phyloP scores from a whole-genome alignment of 1,284 basidiomycete species.

The Ustilago loliicola region DNA sequence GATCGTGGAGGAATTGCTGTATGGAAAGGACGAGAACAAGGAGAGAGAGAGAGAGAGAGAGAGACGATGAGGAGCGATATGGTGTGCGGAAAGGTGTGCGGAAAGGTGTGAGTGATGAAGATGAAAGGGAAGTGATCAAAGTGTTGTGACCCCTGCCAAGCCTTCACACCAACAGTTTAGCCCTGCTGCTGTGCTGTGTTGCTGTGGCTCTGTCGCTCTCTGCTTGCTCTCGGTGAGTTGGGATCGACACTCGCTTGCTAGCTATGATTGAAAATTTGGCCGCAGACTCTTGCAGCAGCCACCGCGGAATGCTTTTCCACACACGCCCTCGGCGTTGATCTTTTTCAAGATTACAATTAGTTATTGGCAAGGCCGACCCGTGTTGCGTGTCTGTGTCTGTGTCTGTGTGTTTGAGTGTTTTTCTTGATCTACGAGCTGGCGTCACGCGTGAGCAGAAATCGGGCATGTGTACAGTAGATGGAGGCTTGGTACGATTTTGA shows the following conservation, averaged over 20 bases:
- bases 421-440: conserved; percentile 8
- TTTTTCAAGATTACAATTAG: background rate
- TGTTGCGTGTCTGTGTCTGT: background rate
- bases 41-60: background rate
- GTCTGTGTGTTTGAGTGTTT: background rate
- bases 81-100: background rate
- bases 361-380: background rate
- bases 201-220: background rate
- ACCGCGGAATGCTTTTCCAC: too few relatives aligned
- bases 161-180: background rate
- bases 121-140: conserved; percentile 1
- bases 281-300: background rate
- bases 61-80: conserved; percentile 1
- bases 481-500: too few relatives aligned
- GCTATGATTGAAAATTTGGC: background rate
- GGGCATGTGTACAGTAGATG: too few relatives aligned
- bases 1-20: background rate
- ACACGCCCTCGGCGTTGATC: conserved; percentile 13
- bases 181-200: background rate
- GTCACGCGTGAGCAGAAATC: background rate
- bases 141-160: conserved; percentile 4
- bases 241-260: background rate
- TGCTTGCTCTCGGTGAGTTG: conserved; percentile 7
- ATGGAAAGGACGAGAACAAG: background rate
- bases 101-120: background rate